Conservation (phyloP, 2,329 filamentous ascomycete genomes). For the Phyllosticta citrichinensis region DNA sequence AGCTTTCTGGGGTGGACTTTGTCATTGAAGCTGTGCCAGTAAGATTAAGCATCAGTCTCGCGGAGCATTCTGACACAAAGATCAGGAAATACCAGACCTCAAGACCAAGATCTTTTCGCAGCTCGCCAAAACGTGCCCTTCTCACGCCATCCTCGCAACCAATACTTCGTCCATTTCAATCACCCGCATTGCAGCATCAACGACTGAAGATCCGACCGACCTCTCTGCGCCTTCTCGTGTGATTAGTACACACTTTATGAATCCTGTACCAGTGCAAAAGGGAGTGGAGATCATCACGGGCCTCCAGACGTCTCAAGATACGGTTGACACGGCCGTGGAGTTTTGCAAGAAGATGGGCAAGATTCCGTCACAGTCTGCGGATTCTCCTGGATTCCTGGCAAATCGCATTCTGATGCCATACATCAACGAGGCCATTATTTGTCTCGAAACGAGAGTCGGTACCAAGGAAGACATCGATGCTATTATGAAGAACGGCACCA, state of each 20-base stretch:
- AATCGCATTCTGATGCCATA: conserved; percentile 98
- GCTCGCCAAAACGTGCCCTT: conserved; percentile 69
- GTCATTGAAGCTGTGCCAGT: conserved; percentile 90
- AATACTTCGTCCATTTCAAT: conserved; percentile 99
- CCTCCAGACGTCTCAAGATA: conserved; percentile 77
- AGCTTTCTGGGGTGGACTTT: conserved; percentile 79
- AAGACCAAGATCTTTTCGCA: conserved; percentile 81
- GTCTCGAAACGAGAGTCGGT: conserved; percentile 86
- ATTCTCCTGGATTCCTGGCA: conserved; percentile 87
- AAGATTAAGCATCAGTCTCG: conserved; percentile 1
- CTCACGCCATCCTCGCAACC: conserved; percentile 84
- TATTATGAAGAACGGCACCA: conserved; percentile 99
- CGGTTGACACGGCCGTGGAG: conserved; percentile 69
- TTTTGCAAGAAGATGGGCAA: conserved; percentile 94
- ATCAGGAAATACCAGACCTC: conserved; percentile 65
- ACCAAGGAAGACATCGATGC: conserved; percentile 84
- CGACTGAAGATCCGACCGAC: conserved; percentile 67
- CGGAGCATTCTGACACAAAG: not conserved
- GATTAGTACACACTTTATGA: conserved; percentile 98
- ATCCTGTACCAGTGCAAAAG: conserved; percentile 92
- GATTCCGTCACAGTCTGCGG: conserved; percentile 74
- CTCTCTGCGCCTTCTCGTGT: conserved; percentile 76
- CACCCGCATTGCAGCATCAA: conserved; percentile 86
- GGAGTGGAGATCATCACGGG: conserved; percentile 96
- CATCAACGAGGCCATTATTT: conserved; percentile 96